Base-by-base conservation (phyloP, 2,329 filamentous ascomycete species). In the Sporothrix variecibatus region DNA sequence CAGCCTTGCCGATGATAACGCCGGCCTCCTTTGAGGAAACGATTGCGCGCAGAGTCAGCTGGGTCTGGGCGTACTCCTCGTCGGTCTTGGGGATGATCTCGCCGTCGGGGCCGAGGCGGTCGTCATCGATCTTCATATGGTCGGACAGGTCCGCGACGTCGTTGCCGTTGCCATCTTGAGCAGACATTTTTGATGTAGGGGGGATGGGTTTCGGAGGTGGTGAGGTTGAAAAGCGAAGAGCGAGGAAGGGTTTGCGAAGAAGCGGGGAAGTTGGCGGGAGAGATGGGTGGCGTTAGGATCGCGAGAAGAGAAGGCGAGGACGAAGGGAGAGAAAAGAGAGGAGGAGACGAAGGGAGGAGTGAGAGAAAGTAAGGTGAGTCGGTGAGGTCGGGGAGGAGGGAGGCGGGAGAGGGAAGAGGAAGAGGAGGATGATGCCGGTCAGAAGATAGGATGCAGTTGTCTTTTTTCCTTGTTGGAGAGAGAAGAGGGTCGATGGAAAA, bases 11-110 rank as follows among this genome's bases (percentile, higher is more conserved):
- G 83, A 99, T 99, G 84, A 99, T 98, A 80, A 99, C 94, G 81
- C 96, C 96, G 75, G 96, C 96, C 85, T 99, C 96, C 86, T 98
- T 98, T 83, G 96, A 98, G 46, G 96, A 98, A 78, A 99, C 96
- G 82, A 99, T 98, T 79, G 96, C 96, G 82, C 96, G 93, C 77
- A 99, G 90, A 76, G 96, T 99, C 80, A 99, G 88, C 84, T 97
- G 93, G 71, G 95, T 91, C 82, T 94, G 90, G 71, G 94, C 94
- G 82, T 99, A 99, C 84, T 99, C 96, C 82, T 98, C 95, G 79
- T 99, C 96, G 75, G 95, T 97, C 86, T 95, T 96, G 80, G 94
- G 95, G 75, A 89, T 89, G 76, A 90, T 89, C 79, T 95, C 94
- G 78, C 93, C 93, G 78, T 96, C 93, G 69, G 90, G 89, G 67